Conservation (phyloP, 163 green algal genomes). For the Coccomyxa subellipsoidea region DNA sequence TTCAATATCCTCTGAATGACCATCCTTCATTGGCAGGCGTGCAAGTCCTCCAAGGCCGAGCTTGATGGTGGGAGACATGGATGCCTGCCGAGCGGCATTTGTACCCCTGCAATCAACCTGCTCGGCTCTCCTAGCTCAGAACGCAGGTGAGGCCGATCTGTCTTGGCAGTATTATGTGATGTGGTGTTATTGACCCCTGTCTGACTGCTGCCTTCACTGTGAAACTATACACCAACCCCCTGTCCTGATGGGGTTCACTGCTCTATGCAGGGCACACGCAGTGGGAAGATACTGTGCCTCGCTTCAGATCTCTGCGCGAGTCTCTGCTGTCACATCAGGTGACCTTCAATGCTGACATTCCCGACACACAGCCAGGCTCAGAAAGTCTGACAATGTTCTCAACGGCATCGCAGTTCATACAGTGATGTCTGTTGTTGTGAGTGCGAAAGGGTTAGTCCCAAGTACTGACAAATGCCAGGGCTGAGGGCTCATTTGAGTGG, state of each 20-base stretch:
- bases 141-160: not conserved
- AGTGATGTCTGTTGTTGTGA: too few relatives aligned
- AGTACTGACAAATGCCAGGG: too few relatives aligned
- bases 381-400: too few relatives aligned
- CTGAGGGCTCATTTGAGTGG: too few relatives aligned
- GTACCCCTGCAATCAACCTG: not conserved
- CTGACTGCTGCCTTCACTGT: not conserved
- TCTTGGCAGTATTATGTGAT: too few relatives aligned
- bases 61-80: not conserved
- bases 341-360: too few relatives aligned
- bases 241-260: too few relatives aligned
- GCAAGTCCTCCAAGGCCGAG: not conserved
- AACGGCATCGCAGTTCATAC: too few relatives aligned
- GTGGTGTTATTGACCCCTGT: too few relatives aligned
- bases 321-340: not conserved
- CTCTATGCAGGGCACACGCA: not conserved
- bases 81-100: not conserved
- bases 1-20: too few relatives aligned
- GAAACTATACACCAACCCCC: not conserved
- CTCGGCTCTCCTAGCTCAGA: not conserved
- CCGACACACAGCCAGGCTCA: too few relatives aligned
- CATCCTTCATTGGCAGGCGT: not conserved
- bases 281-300: not conserved
- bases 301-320: not conserved
- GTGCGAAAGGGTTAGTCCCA: too few relatives aligned